phyloP scores from a whole-genome alignment of 106 monocot genomes.

The Cymbidium sinense region DNA sequence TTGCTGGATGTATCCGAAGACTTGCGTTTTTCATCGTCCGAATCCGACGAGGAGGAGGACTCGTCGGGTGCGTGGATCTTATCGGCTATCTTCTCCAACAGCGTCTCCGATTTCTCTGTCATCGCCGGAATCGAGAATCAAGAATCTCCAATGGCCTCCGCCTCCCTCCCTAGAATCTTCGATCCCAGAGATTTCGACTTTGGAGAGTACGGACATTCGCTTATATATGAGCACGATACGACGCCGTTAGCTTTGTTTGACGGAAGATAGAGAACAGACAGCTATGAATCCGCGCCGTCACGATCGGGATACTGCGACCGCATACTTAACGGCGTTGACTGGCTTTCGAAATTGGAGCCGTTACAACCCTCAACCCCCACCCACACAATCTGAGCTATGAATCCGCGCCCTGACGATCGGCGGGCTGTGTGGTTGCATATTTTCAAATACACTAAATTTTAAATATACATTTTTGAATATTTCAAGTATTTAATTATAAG shows the following conservation, averaged over 20 bases:
- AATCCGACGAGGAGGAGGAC: constrained; percentile 33
- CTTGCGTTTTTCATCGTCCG: constrained; percentile 24
- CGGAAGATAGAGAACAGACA: background rate
- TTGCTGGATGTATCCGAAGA: constrained; percentile 17
- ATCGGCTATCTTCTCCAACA: constrained; percentile 44
- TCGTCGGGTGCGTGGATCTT: constrained; percentile 27
- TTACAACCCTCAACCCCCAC: too few relatives aligned
- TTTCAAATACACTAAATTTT: too few relatives aligned
- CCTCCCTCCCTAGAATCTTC: background rate
- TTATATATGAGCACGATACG: background rate
- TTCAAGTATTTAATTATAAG: too few relatives aligned
- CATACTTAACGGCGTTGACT: too few relatives aligned
- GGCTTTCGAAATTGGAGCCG: too few relatives aligned
- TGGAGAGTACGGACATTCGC: background rate
- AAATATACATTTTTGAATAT: too few relatives aligned
- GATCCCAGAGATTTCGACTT: background rate
- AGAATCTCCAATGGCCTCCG: background rate
- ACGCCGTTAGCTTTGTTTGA: background rate
- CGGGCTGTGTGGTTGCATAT: too few relatives aligned
- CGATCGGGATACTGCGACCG: too few relatives aligned
- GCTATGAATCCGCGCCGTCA: too few relatives aligned
- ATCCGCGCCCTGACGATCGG: too few relatives aligned
- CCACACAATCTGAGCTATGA: too few relatives aligned
- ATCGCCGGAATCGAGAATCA: constrained; percentile 9
- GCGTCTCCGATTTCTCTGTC: constrained; percentile 22